Conservation (phyloP, 1,139 yeast genomes). For the Candida gigantensis region DNA sequence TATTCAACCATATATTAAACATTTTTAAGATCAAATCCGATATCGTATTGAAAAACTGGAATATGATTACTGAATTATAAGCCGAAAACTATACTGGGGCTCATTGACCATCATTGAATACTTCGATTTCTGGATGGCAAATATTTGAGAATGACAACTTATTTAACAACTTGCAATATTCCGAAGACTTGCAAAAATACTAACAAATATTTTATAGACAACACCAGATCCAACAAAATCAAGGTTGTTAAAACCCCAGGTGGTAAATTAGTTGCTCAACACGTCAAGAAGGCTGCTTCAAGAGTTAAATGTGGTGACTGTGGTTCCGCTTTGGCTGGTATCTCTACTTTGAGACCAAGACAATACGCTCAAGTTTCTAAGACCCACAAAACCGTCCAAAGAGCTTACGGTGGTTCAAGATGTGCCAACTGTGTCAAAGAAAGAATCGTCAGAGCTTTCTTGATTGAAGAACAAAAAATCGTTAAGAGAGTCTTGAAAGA, state of each 20-base stretch:
- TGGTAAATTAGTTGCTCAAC: constrained; percentile 97
- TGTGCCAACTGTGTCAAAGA: constrained; percentile 98
- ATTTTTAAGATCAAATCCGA: no score
- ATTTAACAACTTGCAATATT: background rate
- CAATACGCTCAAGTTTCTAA: constrained; percentile 91
- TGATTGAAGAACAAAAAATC: constrained; percentile 98
- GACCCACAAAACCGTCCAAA: constrained; percentile 97
- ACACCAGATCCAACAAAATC: constrained; percentile 99
- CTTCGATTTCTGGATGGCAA: no score
- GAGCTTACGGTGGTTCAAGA: constrained; percentile 99
- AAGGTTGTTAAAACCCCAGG: constrained; percentile 99
- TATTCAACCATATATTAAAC: no score
- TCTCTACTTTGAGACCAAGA: constrained; percentile 96
- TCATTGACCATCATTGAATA: no score
- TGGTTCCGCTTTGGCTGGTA: constrained; percentile 89
- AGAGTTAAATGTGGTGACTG: constrained; percentile 99
- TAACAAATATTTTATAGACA: constrained; percentile 59
- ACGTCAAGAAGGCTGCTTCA: constrained; percentile 91
- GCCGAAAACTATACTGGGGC: no score
- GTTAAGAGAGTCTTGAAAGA: constrained; percentile 99
- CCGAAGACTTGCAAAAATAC: constrained; percentile 25
- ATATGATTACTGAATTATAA: no score
- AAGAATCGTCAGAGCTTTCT: constrained; percentile 98
- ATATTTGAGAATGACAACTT: no score
- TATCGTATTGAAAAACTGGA: no score